phyloP scores from a whole-genome alignment of 441 rosid genomes.

The Cnidoscolus chayamansa region DNA sequence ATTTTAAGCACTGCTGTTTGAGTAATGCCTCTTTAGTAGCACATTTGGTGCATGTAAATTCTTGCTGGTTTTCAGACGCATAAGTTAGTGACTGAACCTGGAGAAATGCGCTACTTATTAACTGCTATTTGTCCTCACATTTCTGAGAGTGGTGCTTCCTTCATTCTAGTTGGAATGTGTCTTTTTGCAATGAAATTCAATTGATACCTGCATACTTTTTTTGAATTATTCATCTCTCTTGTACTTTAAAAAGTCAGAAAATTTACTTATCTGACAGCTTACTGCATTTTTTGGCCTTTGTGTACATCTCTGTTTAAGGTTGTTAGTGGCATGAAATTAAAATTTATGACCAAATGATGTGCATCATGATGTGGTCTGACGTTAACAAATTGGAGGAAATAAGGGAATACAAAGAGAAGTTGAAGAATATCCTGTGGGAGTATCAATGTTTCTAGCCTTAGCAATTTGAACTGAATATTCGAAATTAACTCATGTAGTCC shows the following conservation, averaged over 20 bases:
- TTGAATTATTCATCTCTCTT: neutral
- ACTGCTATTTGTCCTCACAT: neutral
- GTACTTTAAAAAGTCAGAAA: neutral
- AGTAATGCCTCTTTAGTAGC: neutral
- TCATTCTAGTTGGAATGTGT: neutral
- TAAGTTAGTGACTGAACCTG: conserved; percentile 9
- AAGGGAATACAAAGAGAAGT: neutral
- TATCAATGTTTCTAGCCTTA: neutral
- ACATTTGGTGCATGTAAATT: neutral
- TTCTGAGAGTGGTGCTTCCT: neutral
- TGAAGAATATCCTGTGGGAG: neutral
- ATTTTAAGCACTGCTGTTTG: neutral
- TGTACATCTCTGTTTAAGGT: neutral
- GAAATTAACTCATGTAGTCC: conserved; percentile 1
- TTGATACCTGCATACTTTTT: neutral
- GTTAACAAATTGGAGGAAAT: neutral
- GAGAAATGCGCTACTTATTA: conserved; percentile 1
- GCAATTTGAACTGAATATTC: neutral
- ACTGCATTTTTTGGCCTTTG: neutral
- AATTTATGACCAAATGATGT: neutral
- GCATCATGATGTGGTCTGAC: neutral
- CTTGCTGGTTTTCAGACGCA: conserved; percentile 1
- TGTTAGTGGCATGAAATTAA: conserved; percentile 5
- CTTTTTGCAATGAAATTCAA: neutral
- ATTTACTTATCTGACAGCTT: neutral